Evolutionary conservation across 345 rosid species (phyloP).

Genomic region (Aegle marmelos): DNA sequence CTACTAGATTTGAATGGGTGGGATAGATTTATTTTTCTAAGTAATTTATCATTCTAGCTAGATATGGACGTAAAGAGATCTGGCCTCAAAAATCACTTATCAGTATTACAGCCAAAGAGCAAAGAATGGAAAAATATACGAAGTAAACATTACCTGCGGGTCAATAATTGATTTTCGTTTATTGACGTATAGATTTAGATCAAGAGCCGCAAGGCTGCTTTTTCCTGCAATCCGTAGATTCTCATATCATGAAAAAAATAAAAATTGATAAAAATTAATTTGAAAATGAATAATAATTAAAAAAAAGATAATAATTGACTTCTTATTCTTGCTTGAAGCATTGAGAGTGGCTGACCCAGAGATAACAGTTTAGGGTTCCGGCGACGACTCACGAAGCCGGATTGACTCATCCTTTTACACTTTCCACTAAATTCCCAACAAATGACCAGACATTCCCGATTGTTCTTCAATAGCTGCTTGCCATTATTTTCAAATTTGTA

Average conservation of each 20-base stretch:
- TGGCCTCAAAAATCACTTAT: background rate
- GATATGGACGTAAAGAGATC: no score
- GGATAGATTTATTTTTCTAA: no score
- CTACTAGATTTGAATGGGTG: no score
- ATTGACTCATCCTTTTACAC: slow-evolving; percentile 67
- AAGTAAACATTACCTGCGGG: slow-evolving; percentile 54
- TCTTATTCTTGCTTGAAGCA: slow-evolving; percentile 75
- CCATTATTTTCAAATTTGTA: slow-evolving; percentile 22
- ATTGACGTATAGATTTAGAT: slow-evolving; percentile 63
- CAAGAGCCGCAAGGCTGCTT: slow-evolving; percentile 68
- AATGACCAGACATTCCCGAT: slow-evolving; percentile 65
- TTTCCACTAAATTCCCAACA: slow-evolving; percentile 74
- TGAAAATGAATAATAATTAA: background rate
- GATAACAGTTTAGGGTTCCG: slow-evolving; percentile 78
- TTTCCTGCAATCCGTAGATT: slow-evolving; percentile 40
- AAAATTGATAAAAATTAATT: background rate
- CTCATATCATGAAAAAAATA: background rate
- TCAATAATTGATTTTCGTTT: slow-evolving; percentile 73
- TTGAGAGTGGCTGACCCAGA: slow-evolving; percentile 88
- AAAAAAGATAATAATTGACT: slow-evolving; percentile 26
- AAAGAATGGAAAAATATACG: background rate
- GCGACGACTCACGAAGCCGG: slow-evolving; percentile 90
- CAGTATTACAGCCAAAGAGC: background rate
- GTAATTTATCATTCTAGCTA: no score
- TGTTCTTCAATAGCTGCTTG: slow-evolving; percentile 58